Evolutionary conservation across 2,329 filamentous ascomycete genomes (phyloP).

Genomic region (Curvularia sp.): DNA sequence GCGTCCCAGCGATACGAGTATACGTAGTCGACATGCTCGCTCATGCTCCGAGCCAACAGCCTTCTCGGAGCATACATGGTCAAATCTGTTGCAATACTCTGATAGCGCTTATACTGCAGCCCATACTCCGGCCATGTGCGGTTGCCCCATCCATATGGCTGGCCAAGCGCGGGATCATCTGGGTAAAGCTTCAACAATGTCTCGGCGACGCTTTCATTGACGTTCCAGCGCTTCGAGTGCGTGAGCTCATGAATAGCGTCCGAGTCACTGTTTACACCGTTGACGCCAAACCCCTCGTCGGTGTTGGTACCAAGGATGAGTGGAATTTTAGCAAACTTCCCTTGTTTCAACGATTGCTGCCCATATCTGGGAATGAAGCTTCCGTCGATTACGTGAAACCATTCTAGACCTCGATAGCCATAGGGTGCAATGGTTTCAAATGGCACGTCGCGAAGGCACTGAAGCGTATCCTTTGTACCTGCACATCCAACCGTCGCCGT

Average conservation of each 20-base stretch:
- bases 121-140: constrained; percentile 41
- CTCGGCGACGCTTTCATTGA: constrained; percentile 31
- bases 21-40: constrained; percentile 27
- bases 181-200: constrained; percentile 40
- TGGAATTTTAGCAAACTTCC: constrained; percentile 68
- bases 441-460: constrained; percentile 38
- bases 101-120: constrained; percentile 39
- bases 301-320: constrained; percentile 69
- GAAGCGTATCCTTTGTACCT: constrained; percentile 31
- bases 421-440: constrained; percentile 38
- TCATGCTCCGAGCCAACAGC: constrained; percentile 36
- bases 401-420: constrained; percentile 39
- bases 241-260: constrained; percentile 39
- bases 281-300: constrained; percentile 69
- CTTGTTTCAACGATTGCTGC: constrained; percentile 50
- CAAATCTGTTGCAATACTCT: constrained; percentile 40
- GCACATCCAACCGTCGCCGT: constrained; percentile 36
- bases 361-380: constrained; percentile 35
- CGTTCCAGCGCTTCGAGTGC: constrained; percentile 44
- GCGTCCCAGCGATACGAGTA: constrained; percentile 45
- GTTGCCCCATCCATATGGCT: constrained; percentile 51
- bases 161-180: constrained; percentile 54
- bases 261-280: constrained; percentile 54
- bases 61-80: constrained; percentile 41
- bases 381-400: constrained; percentile 44